Base-by-base conservation (phyloP, 108 stramenopile species). In the Cyclostephanos tholiformis region DNA sequence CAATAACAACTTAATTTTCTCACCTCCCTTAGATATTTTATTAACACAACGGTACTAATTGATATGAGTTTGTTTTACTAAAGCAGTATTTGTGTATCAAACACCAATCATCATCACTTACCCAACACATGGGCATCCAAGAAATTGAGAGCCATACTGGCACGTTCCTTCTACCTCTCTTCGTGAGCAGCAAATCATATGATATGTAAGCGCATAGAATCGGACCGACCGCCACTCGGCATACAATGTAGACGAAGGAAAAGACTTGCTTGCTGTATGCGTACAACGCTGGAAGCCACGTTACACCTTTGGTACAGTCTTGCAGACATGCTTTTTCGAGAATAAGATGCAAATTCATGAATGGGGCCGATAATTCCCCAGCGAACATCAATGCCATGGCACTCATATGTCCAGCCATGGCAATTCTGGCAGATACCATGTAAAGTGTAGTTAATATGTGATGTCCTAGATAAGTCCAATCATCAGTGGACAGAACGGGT, bases 121-220 rank as follows among this genome's bases (percentile, higher is more conserved):
- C 79, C 74, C 74, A 80, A 55, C 67, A 69, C 67, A 80, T 61
- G 0, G 62, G 53, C 59, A 80, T 62, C 79, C 79, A 80, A 39
- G 52, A 60, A 26, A 74, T 38, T 27, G 66, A 75, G 52, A 80
- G 43, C 67, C 57, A 65, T 32, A 80, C 8, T n/a, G 79, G 79
- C 19, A 75, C 79, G 32, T 70, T 35, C 29, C 38, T n/a, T 41
- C 74, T 63, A 2, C 79, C 79, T 4, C 53, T 36, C 17, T 62
- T 76, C 17, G 75, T 76, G 12, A 80, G 55, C 56, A 80, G 38
- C 44, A 80, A 65, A 69, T 80, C 79, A 61, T 75, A 69, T 25
- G 67, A 63, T 8, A 80, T 26, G 36, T 80, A 43, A 17, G 50
- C 49, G 30, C 46, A 48, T 6, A 53, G 64, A 9, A 71, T 56